phyloP scores from a whole-genome alignment of 345 rosid genomes.

The Corchorus capsularis region DNA sequence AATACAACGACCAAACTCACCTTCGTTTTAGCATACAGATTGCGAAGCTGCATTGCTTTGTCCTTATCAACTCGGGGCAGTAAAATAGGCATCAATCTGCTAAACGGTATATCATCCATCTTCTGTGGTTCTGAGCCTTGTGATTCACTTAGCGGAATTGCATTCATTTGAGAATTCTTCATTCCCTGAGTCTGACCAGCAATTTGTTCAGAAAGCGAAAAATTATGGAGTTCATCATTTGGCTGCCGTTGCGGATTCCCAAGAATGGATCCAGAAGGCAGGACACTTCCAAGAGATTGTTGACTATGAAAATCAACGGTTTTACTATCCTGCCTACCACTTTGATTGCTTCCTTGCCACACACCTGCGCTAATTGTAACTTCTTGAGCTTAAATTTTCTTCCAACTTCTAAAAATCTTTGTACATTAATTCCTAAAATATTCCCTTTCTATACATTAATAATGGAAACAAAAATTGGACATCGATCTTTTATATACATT shows the following conservation, averaged over 20 bases:
- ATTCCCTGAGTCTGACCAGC: slow-evolving; percentile 45
- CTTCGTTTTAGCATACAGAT: slow-evolving; percentile 62
- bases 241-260: slow-evolving; percentile 52
- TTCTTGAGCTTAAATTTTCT: neutral
- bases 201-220: slow-evolving; percentile 45
- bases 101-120: slow-evolving; percentile 68
- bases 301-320: slow-evolving; percentile 34
- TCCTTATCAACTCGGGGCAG: slow-evolving; percentile 77
- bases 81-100: slow-evolving; percentile 63
- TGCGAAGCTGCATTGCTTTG: slow-evolving; percentile 81
- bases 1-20: slow-evolving; percentile 32
- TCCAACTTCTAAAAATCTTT: neutral
- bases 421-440: neutral
- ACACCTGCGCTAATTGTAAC: slow-evolving; percentile 32
- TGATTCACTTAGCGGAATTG: slow-evolving; percentile 46
- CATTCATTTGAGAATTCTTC: slow-evolving; percentile 53
- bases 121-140: slow-evolving; percentile 58
- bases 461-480: neutral
- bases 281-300: slow-evolving; percentile 40
- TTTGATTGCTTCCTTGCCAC: slow-evolving; percentile 44
- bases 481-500: neutral
- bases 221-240: slow-evolving; percentile 54
- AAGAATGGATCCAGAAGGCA: slow-evolving; percentile 40
- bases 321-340: slow-evolving; percentile 43
- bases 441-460: neutral